A percentile compares a stretch with the other conserved stretches of the same genome.
Conservation (phyloP, 306 rosid genomes). For the Vigna angularis region DNA sequence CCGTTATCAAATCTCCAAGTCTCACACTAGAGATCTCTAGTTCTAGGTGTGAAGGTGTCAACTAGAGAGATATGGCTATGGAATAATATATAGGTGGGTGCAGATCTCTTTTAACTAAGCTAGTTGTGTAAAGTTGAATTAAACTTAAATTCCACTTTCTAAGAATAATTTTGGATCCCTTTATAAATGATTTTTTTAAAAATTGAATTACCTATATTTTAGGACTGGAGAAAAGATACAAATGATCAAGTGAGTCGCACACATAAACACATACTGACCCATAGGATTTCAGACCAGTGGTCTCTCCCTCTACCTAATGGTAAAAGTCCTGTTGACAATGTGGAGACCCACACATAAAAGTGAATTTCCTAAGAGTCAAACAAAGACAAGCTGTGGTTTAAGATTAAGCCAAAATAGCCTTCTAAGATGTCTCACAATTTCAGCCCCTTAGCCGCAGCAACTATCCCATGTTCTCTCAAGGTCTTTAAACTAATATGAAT, state of each 20-base stretch:
- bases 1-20: too few species aligned
- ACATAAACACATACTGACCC: slow-evolving; percentile 7
- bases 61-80: too few species aligned
- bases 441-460: slow-evolving; percentile 27
- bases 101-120: too few species aligned
- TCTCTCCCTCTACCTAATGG: slow-evolving; percentile 37
- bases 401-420: slow-evolving; percentile 33
- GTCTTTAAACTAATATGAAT: slow-evolving; percentile 29
- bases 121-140: too few species aligned
- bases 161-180: not conserved
- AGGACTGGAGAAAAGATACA: slow-evolving; percentile 8
- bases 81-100: too few species aligned
- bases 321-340: slow-evolving; percentile 38
- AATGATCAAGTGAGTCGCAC: not conserved
- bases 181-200: not conserved
- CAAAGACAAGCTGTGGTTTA: slow-evolving; percentile 27
- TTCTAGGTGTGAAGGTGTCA: too few species aligned
- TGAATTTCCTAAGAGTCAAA: slow-evolving; percentile 25
- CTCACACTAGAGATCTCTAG: too few species aligned
- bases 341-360: slow-evolving; percentile 22
- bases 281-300: slow-evolving; percentile 31
- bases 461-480: slow-evolving; percentile 19
- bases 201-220: slow-evolving; percentile 5
- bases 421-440: slow-evolving; percentile 30
- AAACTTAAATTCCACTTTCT: too few species aligned